Evolutionary conservation across 495 filamentous ascomycete genomes (phyloP).

Genomic region (Penicillium angulare): DNA sequence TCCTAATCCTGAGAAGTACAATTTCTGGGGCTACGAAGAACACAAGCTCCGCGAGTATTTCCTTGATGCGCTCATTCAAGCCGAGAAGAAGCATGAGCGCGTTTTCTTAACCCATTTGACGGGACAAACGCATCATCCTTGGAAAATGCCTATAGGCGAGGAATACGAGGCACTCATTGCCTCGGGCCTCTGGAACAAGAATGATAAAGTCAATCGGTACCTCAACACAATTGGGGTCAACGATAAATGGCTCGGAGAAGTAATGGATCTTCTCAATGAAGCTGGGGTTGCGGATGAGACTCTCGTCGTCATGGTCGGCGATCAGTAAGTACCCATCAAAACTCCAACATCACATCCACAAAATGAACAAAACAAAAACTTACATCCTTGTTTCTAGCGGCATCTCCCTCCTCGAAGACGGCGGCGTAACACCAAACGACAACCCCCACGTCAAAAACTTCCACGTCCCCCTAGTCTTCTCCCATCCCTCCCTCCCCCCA

Average conservation of each 20-base stretch:
- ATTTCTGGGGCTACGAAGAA: constrained; percentile 46
- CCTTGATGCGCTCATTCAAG: constrained; percentile 29
- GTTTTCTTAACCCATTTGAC: constrained; percentile 44
- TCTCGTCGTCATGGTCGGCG: constrained; percentile 41
- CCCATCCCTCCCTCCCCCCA: constrained; percentile 37
- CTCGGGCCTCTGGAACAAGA: constrained; percentile 17
- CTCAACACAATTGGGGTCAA: constrained; percentile 40
- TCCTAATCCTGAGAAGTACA: constrained; percentile 25
- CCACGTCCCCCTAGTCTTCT: constrained; percentile 40
- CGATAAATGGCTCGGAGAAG: constrained; percentile 36
- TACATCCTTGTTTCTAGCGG: no score
- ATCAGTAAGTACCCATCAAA: constrained; percentile 31
- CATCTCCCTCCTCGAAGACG: constrained; percentile 31
- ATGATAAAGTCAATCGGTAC: constrained; percentile 30
- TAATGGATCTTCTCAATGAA: constrained; percentile 36
- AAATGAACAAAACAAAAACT: no score
- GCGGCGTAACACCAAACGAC: constrained; percentile 32
- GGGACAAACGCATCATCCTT: constrained; percentile 43
- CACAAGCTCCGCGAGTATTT: constrained; percentile 37
- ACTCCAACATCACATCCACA: background rate
- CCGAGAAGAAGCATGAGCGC: constrained; percentile 35
- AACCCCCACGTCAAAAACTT: constrained; percentile 42
- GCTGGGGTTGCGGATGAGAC: constrained; percentile 41
- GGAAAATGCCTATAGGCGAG: constrained; percentile 30
- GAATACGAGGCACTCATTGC: constrained; percentile 30